phyloP scores from a whole-genome alignment of 768 basidiomycete genomes.

The Mrakia blollopis region DNA sequence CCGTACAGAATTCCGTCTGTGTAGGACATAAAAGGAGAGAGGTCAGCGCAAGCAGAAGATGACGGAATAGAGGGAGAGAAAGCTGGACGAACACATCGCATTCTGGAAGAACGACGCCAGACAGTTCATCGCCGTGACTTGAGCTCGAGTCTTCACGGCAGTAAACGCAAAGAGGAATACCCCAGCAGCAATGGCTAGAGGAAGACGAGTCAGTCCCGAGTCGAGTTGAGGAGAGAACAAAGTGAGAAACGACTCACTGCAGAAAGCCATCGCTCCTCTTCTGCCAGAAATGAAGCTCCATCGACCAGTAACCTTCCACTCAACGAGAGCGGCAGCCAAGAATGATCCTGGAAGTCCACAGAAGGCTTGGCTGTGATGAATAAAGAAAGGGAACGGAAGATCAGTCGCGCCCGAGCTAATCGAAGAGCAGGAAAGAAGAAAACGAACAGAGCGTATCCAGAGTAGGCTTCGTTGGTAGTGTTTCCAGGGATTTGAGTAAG shows the following conservation, averaged over 20 bases:
- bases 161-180: constrained; percentile 56
- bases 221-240: background rate
- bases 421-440: background rate
- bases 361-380: constrained; percentile 26
- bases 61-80: constrained; percentile 33
- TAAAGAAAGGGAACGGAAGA: background rate
- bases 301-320: constrained; percentile 43
- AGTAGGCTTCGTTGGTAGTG: constrained; percentile 18
- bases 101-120: constrained; percentile 40
- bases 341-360: constrained; percentile 53
- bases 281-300: constrained; percentile 49
- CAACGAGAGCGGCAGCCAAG: constrained; percentile 51
- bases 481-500: constrained; percentile 2
- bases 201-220: background rate
- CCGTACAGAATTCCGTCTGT: background rate
- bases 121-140: constrained; percentile 52
- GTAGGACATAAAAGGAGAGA: background rate
- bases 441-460: constrained; percentile 14
- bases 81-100: constrained; percentile 45
- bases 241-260: constrained; percentile 36
- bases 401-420: background rate
- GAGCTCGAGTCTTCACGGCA: constrained; percentile 47
- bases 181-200: constrained; percentile 45
- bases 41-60: background rate
- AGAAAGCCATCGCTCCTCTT: constrained; percentile 51